Conservation (phyloP, 2,329 filamentous ascomycete genomes). For the Mycogone perniciosa region DNA sequence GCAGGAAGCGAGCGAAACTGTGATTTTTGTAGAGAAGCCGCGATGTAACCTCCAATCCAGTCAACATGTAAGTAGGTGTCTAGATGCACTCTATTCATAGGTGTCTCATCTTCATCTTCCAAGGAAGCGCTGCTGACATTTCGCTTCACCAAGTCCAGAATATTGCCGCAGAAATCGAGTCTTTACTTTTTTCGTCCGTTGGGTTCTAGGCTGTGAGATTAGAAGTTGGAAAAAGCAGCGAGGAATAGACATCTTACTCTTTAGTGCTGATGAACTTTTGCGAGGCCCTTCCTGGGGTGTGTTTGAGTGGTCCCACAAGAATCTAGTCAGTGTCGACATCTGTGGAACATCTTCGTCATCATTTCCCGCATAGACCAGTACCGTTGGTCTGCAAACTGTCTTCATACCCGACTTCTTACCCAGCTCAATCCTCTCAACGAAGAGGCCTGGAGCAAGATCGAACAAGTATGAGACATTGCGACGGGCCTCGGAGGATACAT, state of each 20-base stretch:
- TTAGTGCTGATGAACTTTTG: conserved; percentile 14
- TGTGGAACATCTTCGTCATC: conserved; percentile 19
- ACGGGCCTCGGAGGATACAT: conserved; percentile 22
- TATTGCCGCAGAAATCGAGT: background rate
- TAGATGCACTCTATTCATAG: conserved; percentile 6
- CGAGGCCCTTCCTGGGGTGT: conserved; percentile 14
- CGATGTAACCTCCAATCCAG: background rate
- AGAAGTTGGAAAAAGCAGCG: conserved; percentile 21
- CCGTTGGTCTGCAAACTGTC: conserved; percentile 29
- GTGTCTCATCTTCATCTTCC: background rate
- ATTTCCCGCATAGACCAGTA: conserved; percentile 26
- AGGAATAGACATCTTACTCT: conserved; percentile 23
- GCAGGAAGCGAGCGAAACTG: background rate
- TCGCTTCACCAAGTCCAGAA: conserved; percentile 2
- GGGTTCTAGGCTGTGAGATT: conserved; percentile 21
- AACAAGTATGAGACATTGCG: conserved; percentile 30
- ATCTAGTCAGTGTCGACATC: conserved; percentile 28
- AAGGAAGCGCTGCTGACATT: conserved; percentile 3
- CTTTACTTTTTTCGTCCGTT: background rate
- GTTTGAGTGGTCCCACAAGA: conserved; percentile 26
- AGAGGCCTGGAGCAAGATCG: conserved; percentile 31
- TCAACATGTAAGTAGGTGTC: conserved; percentile 1
- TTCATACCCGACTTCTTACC: conserved; percentile 27
- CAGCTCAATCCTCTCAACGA: conserved; percentile 30
- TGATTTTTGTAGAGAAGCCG: background rate